These are phyloP conservation scores for Parmales sp. DNA, from an alignment of 108 stramenopile species.

Conservation along the genomic window DNA sequence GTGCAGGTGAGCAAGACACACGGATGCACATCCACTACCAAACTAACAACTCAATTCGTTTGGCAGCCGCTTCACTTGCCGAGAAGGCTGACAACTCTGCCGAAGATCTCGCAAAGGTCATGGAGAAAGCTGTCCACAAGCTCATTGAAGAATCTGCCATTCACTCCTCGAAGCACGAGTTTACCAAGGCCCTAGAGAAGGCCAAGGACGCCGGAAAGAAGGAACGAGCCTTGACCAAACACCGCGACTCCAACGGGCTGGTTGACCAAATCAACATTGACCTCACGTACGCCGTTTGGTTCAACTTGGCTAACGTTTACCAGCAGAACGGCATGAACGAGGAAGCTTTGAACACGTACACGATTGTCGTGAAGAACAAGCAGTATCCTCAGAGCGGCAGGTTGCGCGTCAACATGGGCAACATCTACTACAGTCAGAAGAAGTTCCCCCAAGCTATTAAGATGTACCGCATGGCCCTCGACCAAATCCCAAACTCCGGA, in stretches of 20 bases:
- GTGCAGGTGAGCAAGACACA: no score
- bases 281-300: constrained; percentile 62
- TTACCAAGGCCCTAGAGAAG: constrained; percentile 49
- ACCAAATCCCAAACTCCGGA: constrained; percentile 56
- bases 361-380: constrained; percentile 52
- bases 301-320: constrained; percentile 64
- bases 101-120: constrained; percentile 42
- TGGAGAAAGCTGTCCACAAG: constrained; percentile 57
- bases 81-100: constrained; percentile 44
- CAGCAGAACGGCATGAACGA: constrained; percentile 61
- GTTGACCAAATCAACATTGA: constrained; percentile 49
- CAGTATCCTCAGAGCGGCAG: constrained; percentile 38
- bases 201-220: constrained; percentile 70
- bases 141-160: constrained; percentile 56
- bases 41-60: no score
- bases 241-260: constrained; percentile 46
- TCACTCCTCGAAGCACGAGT: constrained; percentile 32
- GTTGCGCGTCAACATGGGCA: constrained; percentile 75
- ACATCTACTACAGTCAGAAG: constrained; percentile 65
- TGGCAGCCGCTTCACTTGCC: constrained; percentile 46
- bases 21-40: no score
- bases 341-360: constrained; percentile 64
- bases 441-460: constrained; percentile 69
- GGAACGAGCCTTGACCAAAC: constrained; percentile 47
- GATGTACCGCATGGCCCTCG: constrained; percentile 77